Evolutionary conservation across 306 rosid genomes (phyloP), one percentile per base, ranked within the genome.

Genomic region (Rosa chinensis): DNA sequence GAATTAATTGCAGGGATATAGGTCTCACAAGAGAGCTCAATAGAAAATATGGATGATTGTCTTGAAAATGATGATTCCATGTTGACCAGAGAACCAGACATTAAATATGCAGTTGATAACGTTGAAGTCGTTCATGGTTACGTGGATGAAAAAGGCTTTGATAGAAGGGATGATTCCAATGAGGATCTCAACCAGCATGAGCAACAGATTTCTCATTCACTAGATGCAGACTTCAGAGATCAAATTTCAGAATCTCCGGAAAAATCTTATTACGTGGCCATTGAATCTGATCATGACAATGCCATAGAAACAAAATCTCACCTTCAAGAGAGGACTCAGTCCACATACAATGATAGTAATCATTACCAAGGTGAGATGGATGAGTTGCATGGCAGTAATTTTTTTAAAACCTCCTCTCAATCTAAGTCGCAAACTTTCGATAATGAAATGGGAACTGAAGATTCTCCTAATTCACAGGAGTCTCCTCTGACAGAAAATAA

Each of bases 301-400:
- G 53, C 43, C 2, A 44, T 74, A 13, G 68, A 74, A 53, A 42
- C 42, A 20, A 56, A 74, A 40, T 16, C 6, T 56, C 16, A 9
- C 8, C 23, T 56, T 56, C 68, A 5, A 56, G 25, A 42, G 25
- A 40, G 42, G 67, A 56, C 21, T 74, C 16, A 21, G 16, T 74
- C 78, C 44, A 48, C 23, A 42, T 12, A 10, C 53, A 14, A 40
- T 32, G 23, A 42, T 11, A 14, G 17, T 56, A 56, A 21, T 10
- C 40, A 55, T 21, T 40, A 21, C 78, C 69, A 74, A 74, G 78
- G 78, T 74, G 78, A 74, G 69, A 74, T 56, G 68, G 69, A 74
- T 56, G 69, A 74, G 78, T 74, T 74, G 78, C 78, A 23, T 21
- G 68, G 21, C 67, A 42, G 45, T 40, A 58, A 74, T 56, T 40